Evolutionary conservation across 2,329 filamentous ascomycete genomes (phyloP), one percentile per base, ranked within the genome.

Genomic region (Graphilbum fragrans): DNA sequence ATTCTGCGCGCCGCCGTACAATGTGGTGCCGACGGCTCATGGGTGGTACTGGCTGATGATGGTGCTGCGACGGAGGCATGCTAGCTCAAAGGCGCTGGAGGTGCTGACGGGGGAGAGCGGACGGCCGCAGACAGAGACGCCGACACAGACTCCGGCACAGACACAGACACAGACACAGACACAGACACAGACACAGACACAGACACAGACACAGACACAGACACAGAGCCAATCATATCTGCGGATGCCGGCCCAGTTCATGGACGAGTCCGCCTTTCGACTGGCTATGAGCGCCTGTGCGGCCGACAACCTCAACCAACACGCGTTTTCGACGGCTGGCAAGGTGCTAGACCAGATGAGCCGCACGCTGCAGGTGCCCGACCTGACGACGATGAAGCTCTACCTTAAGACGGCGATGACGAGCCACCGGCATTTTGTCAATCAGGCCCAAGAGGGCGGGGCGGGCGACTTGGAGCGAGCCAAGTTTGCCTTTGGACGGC

Each of bases 301-400:
- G 20, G 74, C 80, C 43, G 86, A 95, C 64, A 81, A 78, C 53
- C 77, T 79, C 42, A 94, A 93, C 56, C 66, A 58, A n/a, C 72
- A 80, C 40, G 73, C 75, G 19, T 72, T 94, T 48, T 60, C 65
- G 3, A 70, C 82, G 49, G 82, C 84, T 5, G 74, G 67, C 39
- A 46, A 66, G 39, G 66, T 94, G 21, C 62, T 94, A 23, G 66
- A 77, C 40, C 56, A 73, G 39, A 87, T 88, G 80, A 51, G 58
- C 36, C 49, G 53, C 22, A 57, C 53, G 6, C 51, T 66, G 14
- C 49, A 55, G 11, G 54, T 62, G 3, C 69, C 72, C 2, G 76
- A 82, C 48, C 49, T 71, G 5, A 54, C 60, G 32, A 56, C 67
- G 17, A 57, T 82, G 45, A 63, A 66, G 32, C 55, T 67, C 7